phyloP scores from a whole-genome alignment of 257 asterid species.

The Solanum pinnatisectum region DNA sequence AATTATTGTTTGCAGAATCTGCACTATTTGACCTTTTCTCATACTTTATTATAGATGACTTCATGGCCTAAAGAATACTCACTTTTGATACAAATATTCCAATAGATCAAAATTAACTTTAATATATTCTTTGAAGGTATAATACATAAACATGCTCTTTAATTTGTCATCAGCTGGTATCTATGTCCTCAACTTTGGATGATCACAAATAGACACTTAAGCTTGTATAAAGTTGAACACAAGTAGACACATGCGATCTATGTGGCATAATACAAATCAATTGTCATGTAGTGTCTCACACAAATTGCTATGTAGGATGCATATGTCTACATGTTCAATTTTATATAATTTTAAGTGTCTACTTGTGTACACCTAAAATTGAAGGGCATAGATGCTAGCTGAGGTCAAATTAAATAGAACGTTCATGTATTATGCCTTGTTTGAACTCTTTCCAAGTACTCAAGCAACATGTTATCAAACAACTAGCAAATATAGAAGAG shows the following conservation, averaged over 20 bases:
- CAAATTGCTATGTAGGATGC: not conserved
- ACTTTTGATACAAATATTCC: not conserved
- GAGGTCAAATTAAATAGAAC: not conserved
- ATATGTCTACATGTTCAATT: not conserved
- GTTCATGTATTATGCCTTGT: not conserved
- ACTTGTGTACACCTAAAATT: too few relatives aligned
- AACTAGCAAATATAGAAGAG: not conserved
- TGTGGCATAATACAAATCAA: not conserved
- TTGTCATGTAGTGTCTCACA: too few relatives aligned
- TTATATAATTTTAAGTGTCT: not conserved
- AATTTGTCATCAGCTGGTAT: too few relatives aligned
- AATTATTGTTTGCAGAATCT: not conserved
- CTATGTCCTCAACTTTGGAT: too few relatives aligned
- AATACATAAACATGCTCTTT: not conserved
- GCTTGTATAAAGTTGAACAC: not conserved
- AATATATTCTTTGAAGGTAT: not conserved
- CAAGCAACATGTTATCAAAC: not conserved
- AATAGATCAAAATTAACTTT: not conserved
- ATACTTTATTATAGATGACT: not conserved
- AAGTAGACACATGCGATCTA: not conserved
- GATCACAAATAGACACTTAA: not conserved
- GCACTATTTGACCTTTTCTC: not conserved
- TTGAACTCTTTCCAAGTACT: not conserved
- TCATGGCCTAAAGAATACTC: not conserved
- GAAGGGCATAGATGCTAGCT: too few relatives aligned